These are phyloP conservation scores for Tolypocladium ovalisporum DNA, from an alignment of 2,329 filamentous ascomycete species.

Conservation along the genomic window DNA sequence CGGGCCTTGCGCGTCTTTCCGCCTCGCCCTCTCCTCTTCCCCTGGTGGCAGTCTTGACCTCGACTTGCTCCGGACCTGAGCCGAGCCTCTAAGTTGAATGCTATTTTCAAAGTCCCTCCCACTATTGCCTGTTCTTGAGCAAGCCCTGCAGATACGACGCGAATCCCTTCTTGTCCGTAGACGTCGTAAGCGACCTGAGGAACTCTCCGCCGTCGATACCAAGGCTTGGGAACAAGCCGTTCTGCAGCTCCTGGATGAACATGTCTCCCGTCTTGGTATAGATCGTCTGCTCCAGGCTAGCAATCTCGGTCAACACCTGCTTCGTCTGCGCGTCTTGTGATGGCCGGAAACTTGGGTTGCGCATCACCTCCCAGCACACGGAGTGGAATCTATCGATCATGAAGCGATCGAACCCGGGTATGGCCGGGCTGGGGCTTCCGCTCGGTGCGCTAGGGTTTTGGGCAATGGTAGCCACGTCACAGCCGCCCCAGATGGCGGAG, in stretches of 20 bases:
- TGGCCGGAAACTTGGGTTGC: conserved; percentile 67
- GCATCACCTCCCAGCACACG: conserved; percentile 80
- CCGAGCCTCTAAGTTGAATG: not conserved
- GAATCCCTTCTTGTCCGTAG: conserved; percentile 49
- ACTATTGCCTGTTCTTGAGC: conserved; percentile 32
- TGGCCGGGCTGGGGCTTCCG: conserved; percentile 40
- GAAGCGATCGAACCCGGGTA: conserved; percentile 87
- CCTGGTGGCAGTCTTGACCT: not conserved
- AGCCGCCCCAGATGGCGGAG: conserved; percentile 82
- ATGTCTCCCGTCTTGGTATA: conserved; percentile 79
- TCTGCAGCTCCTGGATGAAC: conserved; percentile 62
- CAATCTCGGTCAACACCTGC: conserved; percentile 81
- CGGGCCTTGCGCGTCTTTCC: not conserved
- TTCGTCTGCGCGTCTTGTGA: conserved; percentile 75
- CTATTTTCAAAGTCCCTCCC: not conserved
- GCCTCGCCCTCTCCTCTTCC: not conserved
- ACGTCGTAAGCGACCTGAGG: conserved; percentile 45
- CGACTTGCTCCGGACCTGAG: not conserved
- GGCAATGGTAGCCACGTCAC: conserved; percentile 54
- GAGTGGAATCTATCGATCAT: conserved; percentile 83
- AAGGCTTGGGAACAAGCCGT: conserved; percentile 51
- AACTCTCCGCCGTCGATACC: conserved; percentile 53
- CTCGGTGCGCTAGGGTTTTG: conserved; percentile 38
- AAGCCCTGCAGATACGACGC: conserved; percentile 53
- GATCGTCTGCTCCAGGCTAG: conserved; percentile 76